Evolutionary conservation across 148 eudicot species (phyloP).

Genomic region (Chenopodium quinoa): DNA sequence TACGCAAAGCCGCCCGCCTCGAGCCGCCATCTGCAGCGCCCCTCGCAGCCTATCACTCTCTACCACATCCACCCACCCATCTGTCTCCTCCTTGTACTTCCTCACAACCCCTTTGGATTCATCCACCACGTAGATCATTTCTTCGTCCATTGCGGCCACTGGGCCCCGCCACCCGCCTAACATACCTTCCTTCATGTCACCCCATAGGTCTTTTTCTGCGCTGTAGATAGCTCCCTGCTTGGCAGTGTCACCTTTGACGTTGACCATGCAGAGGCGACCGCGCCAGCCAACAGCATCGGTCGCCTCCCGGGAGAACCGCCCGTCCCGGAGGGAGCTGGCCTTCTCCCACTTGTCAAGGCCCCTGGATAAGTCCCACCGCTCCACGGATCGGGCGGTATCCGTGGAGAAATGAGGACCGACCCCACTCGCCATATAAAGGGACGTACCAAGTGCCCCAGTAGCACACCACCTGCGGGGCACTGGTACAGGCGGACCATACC

Average conservation of each 20-base stretch:
- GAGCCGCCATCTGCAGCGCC: slow-evolving; percentile 57
- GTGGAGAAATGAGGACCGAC: slow-evolving; percentile 54
- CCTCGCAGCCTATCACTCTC: slow-evolving; percentile 42
- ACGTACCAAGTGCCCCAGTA: slow-evolving; percentile 37
- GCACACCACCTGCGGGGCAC: slow-evolving; percentile 81
- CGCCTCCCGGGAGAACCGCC: slow-evolving; percentile 63
- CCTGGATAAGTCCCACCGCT: slow-evolving; percentile 40
- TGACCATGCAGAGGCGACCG: slow-evolving; percentile 62
- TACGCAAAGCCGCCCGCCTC: slow-evolving; percentile 62
- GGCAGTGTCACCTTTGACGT: slow-evolving; percentile 56
- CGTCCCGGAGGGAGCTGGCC: slow-evolving; percentile 33
- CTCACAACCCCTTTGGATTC: slow-evolving; percentile 51
- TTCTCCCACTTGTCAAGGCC: slow-evolving; percentile 39
- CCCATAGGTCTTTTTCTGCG: slow-evolving; percentile 37
- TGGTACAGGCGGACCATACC: slow-evolving; percentile 38
- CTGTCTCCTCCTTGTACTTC: slow-evolving; percentile 41
- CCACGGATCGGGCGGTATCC: slow-evolving; percentile 51
- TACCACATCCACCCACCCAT: slow-evolving; percentile 52
- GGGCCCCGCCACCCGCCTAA: slow-evolving; percentile 77
- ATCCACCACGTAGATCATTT: slow-evolving; percentile 53
- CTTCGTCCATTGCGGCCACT: slow-evolving; percentile 74
- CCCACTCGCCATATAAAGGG: slow-evolving; percentile 60
- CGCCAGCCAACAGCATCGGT: slow-evolving; percentile 67
- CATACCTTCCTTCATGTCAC: slow-evolving; percentile 73
- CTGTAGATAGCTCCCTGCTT: slow-evolving; percentile 62